Evolutionary conservation across 768 basidiomycete genomes (phyloP).

Genomic region (Tephrocybe sp.): DNA sequence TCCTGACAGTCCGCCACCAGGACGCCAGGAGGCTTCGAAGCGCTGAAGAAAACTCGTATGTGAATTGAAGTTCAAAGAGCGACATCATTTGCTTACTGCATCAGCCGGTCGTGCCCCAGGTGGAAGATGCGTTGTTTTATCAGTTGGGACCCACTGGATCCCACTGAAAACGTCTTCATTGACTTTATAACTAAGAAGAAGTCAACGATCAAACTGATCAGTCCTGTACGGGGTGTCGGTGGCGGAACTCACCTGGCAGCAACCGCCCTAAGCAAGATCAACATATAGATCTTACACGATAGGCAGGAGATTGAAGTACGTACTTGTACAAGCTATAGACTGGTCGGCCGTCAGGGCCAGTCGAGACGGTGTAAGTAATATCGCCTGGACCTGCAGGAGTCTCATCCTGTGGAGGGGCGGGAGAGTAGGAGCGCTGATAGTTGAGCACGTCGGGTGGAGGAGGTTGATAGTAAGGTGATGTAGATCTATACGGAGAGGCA

Average conservation of each 20-base stretch:
- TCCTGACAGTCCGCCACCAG: slow-evolving; percentile 29
- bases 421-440: slow-evolving; percentile 15
- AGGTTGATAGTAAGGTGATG: slow-evolving; percentile 27
- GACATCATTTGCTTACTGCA: slow-evolving; percentile 35
- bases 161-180: slow-evolving; percentile 64
- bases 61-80: not conserved
- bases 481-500: slow-evolving; percentile 31
- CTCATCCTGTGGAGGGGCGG: slow-evolving; percentile 1
- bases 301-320: slow-evolving; percentile 21
- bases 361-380: slow-evolving; percentile 71
- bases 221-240: not conserved
- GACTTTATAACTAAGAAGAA: slow-evolving; percentile 63
- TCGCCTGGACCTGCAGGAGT: slow-evolving; percentile 63
- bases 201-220: slow-evolving; percentile 21
- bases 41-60: slow-evolving; percentile 38
- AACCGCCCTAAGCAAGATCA: slow-evolving; percentile 53
- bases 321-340: slow-evolving; percentile 78
- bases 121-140: slow-evolving; percentile 62
- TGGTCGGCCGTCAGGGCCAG: slow-evolving; percentile 57
- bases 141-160: slow-evolving; percentile 69
- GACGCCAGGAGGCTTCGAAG: slow-evolving; percentile 57
- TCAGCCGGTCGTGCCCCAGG: slow-evolving; percentile 59
- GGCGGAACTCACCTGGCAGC: slow-evolving; percentile 60
- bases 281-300: slow-evolving; percentile 16
- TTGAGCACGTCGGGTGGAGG: slow-evolving; percentile 13